A percentile compares a stretch with the other conserved stretches of the same genome.
These are phyloP conservation scores for Tolypocladium paradoxum DNA, from an alignment of 2,329 filamentous ascomycete genomes.

Conservation along the genomic window DNA sequence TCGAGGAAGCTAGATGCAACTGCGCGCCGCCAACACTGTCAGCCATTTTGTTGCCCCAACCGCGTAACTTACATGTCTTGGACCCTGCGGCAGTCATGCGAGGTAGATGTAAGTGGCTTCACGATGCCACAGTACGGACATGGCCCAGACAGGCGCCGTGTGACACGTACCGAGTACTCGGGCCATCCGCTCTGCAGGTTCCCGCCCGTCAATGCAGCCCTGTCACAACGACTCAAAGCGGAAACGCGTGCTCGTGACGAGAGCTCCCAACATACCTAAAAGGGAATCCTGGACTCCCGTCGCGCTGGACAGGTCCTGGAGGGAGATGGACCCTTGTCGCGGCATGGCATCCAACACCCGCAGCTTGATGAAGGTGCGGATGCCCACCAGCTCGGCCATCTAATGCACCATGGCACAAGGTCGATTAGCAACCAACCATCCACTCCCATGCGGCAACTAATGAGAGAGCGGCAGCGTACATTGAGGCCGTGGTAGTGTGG, in stretches of 20 bases:
- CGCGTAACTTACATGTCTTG: background rate
- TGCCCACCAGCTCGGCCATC: slow-evolving; percentile 18
- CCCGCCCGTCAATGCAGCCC: background rate
- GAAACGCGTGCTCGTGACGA: background rate
- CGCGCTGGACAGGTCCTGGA: slow-evolving; percentile 13
- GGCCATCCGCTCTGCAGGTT: slow-evolving; percentile 14
- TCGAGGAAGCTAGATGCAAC: slow-evolving; percentile 19
- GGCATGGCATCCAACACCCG: slow-evolving; percentile 19
- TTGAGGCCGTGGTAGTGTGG: slow-evolving; percentile 23
- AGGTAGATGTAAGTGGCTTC: background rate
- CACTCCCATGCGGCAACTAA: background rate
- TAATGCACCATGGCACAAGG: slow-evolving; percentile 1
- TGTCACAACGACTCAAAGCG: background rate
- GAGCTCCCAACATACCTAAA: slow-evolving; percentile 9
- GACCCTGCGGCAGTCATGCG: background rate
- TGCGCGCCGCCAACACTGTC: background rate
- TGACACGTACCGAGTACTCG: slow-evolving; percentile 12
- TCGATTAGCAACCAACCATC: no score
- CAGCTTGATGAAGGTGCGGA: slow-evolving; percentile 19
- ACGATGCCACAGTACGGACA: background rate
- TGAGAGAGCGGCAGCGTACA: slow-evolving; percentile 7
- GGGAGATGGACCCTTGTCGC: slow-evolving; percentile 13
- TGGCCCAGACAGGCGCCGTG: background rate
- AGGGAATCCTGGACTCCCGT: slow-evolving; percentile 18
- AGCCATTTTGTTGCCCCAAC: background rate